Evolutionary conservation across 345 rosid species (phyloP).

Genomic region (Lepidium sativum): DNA sequence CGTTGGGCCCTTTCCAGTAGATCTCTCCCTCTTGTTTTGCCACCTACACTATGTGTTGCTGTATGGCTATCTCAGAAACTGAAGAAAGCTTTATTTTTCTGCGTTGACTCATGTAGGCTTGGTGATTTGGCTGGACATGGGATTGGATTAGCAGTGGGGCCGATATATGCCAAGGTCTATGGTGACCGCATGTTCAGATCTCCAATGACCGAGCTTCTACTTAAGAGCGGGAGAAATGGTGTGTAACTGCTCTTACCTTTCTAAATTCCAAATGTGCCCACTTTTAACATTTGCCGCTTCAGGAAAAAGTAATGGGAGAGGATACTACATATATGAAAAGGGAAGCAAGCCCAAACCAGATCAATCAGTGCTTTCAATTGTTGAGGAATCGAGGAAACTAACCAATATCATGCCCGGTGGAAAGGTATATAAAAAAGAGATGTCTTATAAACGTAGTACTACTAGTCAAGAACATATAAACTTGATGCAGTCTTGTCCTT

Average conservation of each 20-base stretch:
- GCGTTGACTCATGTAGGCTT: constrained; percentile 43
- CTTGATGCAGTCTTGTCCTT: neutral
- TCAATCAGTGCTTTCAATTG: constrained; percentile 53
- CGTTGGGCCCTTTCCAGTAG: constrained; percentile 97
- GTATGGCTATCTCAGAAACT: constrained; percentile 4
- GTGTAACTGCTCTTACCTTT: constrained; percentile 3
- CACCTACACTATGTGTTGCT: neutral
- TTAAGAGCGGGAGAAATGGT: constrained; percentile 83
- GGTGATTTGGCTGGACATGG: constrained; percentile 89
- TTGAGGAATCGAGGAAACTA: constrained; percentile 62
- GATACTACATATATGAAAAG: constrained; percentile 73
- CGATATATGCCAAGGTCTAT: constrained; percentile 53
- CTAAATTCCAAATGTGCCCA: neutral
- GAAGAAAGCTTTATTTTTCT: neutral
- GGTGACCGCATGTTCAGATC: constrained; percentile 52
- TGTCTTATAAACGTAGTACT: neutral
- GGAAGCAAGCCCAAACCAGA: constrained; percentile 86
- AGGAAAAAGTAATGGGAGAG: constrained; percentile 90
- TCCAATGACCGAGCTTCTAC: constrained; percentile 61
- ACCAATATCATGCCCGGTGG: constrained; percentile 83
- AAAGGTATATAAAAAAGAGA: constrained; percentile 48
- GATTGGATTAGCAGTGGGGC: constrained; percentile 54
- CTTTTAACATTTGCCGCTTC: constrained; percentile 1
- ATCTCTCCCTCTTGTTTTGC: constrained; percentile 17
- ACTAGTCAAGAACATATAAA: neutral